phyloP scores from a whole-genome alignment of 768 basidiomycete genomes.

The Chalciporus sphaerocephalus region DNA sequence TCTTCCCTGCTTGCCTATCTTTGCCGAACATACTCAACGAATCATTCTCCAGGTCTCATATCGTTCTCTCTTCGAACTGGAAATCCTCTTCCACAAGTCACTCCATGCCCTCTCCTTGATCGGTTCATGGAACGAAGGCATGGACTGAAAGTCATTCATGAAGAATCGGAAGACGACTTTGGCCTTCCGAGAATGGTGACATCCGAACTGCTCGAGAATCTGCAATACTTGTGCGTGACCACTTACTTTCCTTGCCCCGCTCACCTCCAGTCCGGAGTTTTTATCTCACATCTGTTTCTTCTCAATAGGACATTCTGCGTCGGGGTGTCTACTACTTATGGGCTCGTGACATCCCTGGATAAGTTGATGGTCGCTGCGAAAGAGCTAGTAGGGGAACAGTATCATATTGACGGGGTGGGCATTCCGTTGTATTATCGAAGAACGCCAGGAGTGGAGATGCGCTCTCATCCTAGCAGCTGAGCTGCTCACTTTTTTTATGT shows the following conservation, averaged over 20 bases:
- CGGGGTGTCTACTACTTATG: slow-evolving; percentile 64
- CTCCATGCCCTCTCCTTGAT: slow-evolving; percentile 62
- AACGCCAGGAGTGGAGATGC: slow-evolving; percentile 27
- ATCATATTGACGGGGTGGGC: slow-evolving; percentile 73
- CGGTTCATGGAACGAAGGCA: slow-evolving; percentile 47
- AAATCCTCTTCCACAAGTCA: slow-evolving; percentile 77
- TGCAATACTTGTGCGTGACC: slow-evolving; percentile 71
- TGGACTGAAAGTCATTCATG: slow-evolving; percentile 63
- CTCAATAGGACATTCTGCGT: slow-evolving; percentile 59
- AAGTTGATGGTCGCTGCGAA: slow-evolving; percentile 77
- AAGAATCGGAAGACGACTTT: slow-evolving; percentile 70
- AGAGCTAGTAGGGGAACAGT: slow-evolving; percentile 83
- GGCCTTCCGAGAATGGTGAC: slow-evolving; percentile 70
- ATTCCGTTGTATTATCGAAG: slow-evolving; percentile 21
- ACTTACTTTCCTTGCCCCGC: slow-evolving; percentile 3
- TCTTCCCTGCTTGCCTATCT: not conserved
- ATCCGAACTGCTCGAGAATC: slow-evolving; percentile 65
- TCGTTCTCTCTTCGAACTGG: slow-evolving; percentile 73
- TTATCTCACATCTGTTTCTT: not conserved
- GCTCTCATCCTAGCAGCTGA: slow-evolving; percentile 22
- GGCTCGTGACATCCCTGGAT: slow-evolving; percentile 70
- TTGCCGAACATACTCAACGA: not conserved
- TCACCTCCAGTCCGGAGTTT: too few species aligned
- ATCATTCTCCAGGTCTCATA: slow-evolving; percentile 53
- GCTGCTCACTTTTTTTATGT: too few species aligned